Evolutionary conservation across 495 filamentous ascomycete species (phyloP), one percentile per base, ranked within the genome.

Genomic region (Penicillium bialowiezense): DNA sequence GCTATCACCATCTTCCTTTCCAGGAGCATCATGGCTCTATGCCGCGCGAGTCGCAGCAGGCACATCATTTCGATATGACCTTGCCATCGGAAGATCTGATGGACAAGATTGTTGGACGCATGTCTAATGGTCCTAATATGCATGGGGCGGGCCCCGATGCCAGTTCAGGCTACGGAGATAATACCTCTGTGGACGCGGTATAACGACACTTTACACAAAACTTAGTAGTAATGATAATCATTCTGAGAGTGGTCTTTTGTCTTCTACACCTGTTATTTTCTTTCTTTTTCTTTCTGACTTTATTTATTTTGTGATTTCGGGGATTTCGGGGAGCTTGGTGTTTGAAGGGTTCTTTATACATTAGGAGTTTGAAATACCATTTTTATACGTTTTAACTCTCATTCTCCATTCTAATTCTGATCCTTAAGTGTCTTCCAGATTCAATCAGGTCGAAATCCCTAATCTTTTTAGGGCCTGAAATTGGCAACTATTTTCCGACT

Each of bases 61-160:
- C 50, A 24, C 62, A 64, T 47, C 60, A 64, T 18, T 68, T 74
- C 20, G 70, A 75, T 26, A 26, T 37, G 62, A 62, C 3, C 47
- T 72, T 71, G 50, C 58, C 67, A n/a, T 52, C 64, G 1, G 71
- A 73, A 14, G 69, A 73, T 45, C 57, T 75, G 41, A 67, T 72
- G 54, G 65, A 69, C 36, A 75, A 71, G 54, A 41, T 73, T 17
- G 69, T 73, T 28, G 64, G 70, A 20, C 65, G 63, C 14, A 65
- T 73, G 42, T 59, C 69, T 35, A 65, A 60, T 28, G 68, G 62
- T 37, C 51, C 63, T 19, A 53, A 54, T 46, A 71, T 74, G 59
- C 67, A 72, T 51, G 68, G 69, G 62, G 65, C 62, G 26, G 68
- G 67, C 45, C 67, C 62, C 37, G 68, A 70, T 63, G 52, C 56